These are phyloP conservation scores for Trichocomaceae sp. DNA, from an alignment of 2,329 filamentous ascomycete genomes.

Conservation along the genomic window DNA sequence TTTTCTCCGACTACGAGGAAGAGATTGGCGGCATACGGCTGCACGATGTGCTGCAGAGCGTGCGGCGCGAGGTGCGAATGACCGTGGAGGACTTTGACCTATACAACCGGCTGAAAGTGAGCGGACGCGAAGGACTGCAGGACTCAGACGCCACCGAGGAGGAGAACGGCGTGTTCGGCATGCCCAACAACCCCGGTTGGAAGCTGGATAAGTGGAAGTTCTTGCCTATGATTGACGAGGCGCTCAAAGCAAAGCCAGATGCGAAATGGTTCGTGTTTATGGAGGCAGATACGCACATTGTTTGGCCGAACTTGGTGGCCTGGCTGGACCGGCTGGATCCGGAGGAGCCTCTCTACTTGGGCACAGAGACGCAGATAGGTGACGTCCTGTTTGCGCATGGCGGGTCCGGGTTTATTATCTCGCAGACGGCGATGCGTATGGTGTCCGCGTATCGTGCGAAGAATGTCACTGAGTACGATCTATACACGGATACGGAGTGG, in stretches of 20 bases:
- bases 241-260: conserved; percentile 38
- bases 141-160: conserved; percentile 30
- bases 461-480: conserved; percentile 39
- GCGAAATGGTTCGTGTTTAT: conserved; percentile 56
- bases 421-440: conserved; percentile 43
- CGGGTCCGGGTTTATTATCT: conserved; percentile 49
- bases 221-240: conserved; percentile 49
- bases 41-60: conserved; percentile 45
- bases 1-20: conserved; percentile 55
- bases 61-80: conserved; percentile 34
- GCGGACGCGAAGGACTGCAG: conserved; percentile 40
- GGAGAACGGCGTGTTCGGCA: conserved; percentile 34
- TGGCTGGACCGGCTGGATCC: conserved; percentile 49
- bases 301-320: conserved; percentile 47
- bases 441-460: conserved; percentile 38
- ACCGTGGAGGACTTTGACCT: conserved; percentile 46
- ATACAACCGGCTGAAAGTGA: conserved; percentile 43
- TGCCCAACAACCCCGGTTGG: conserved; percentile 45
- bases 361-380: conserved; percentile 48
- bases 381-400: conserved; percentile 48
- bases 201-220: conserved; percentile 55
- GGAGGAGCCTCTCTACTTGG: conserved; percentile 46
- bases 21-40: conserved; percentile 45
- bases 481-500: conserved; percentile 42
- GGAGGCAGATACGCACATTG: conserved; percentile 53